These are phyloP conservation scores for Taphrina deformans DNA, from an alignment of 1,139 yeast genomes.

Conservation along the genomic window DNA sequence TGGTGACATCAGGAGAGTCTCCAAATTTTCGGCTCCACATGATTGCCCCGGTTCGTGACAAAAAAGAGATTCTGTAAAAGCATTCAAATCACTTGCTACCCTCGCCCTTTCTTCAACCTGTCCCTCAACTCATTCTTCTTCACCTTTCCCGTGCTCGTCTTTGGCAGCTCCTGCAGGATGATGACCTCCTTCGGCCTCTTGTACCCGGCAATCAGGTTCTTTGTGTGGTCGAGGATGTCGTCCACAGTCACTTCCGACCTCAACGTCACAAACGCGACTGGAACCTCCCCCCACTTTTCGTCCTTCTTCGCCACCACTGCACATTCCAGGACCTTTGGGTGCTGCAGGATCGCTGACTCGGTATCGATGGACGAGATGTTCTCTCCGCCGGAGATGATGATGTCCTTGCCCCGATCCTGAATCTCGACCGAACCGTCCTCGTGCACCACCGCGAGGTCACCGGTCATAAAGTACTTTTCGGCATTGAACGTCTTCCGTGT, in stretches of 20 bases:
- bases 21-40: background rate
- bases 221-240: constrained; percentile 19
- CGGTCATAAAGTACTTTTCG: constrained; percentile 73
- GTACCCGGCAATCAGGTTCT: constrained; percentile 38
- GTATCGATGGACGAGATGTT: constrained; percentile 76
- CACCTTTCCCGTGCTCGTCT: constrained; percentile 34
- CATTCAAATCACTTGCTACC: background rate
- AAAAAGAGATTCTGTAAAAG: no score
- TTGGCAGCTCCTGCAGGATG: constrained; percentile 42
- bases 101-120: background rate
- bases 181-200: constrained; percentile 39
- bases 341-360: constrained; percentile 61
- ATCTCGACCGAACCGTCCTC: constrained; percentile 60
- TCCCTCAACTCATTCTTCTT: constrained; percentile 32
- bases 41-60: no score
- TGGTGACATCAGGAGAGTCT: constrained; percentile 9
- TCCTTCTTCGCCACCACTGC: constrained; percentile 49
- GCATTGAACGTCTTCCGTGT: constrained; percentile 58
- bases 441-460: constrained; percentile 68
- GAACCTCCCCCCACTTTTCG: constrained; percentile 47
- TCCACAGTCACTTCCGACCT: constrained; percentile 5
- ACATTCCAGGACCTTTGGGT: constrained; percentile 45
- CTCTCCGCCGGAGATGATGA: constrained; percentile 80
- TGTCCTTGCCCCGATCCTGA: constrained; percentile 75
- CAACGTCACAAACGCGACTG: constrained; percentile 44